A percentile compares a stretch with the other conserved stretches of the same genome.
Conservation (phyloP, 805 yeast species). For the Ogataea pignaliae region DNA sequence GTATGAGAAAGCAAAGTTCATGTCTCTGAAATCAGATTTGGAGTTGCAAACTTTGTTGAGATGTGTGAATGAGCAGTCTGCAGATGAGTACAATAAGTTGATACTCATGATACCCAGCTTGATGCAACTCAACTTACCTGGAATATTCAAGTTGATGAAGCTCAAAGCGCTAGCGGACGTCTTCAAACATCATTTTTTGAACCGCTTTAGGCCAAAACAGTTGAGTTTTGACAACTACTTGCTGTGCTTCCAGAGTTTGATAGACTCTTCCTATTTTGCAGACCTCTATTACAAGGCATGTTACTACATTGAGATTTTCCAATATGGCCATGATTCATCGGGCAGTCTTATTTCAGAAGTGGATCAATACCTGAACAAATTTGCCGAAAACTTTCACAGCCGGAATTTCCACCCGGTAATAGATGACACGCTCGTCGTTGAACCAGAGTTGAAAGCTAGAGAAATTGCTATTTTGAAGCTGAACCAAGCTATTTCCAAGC, state of each 20-base stretch:
- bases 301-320: conserved; percentile 4
- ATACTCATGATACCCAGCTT: conserved; percentile 1
- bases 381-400: conserved; percentile 3
- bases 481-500: too few relatives aligned
- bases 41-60: conserved; percentile 5
- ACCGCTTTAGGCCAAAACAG: background rate
- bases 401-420: conserved; percentile 3
- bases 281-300: conserved; percentile 1
- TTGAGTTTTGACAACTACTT: conserved; percentile 9
- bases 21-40: conserved; percentile 6
- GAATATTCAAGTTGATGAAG: conserved; percentile 8
- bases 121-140: background rate
- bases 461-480: too few relatives aligned
- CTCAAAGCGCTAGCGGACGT: conserved; percentile 5
- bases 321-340: conserved; percentile 4
- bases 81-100: conserved; percentile 4
- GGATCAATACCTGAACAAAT: conserved; percentile 1
- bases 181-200: conserved; percentile 3
- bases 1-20: conserved; percentile 16
- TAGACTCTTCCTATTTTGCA: conserved; percentile 5
- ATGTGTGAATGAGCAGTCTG: conserved; percentile 8
- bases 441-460: background rate
- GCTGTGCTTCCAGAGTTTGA: conserved; percentile 2
- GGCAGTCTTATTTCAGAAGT: background rate
- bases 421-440: background rate